Evolutionary conservation across 176 grass and related monocot genomes (phyloP), one percentile per base, ranked within the genome.

Genomic region (Triticum timopheevii): DNA sequence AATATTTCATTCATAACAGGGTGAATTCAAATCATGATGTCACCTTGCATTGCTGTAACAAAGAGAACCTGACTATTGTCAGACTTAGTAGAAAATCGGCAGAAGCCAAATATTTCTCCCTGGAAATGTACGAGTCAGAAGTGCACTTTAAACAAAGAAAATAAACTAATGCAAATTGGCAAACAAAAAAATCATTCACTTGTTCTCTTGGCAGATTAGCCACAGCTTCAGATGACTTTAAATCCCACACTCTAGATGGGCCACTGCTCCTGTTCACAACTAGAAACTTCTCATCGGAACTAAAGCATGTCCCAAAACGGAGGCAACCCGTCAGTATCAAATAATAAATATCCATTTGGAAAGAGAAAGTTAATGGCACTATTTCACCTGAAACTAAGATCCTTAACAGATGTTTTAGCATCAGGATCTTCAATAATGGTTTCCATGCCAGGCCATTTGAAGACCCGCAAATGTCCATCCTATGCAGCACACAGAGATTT

Each of bases 51-150:
- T 59, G 89, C 92, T 47, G 90, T 90, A 67, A 96, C 42, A 78
- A 90, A 99, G 47, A 96, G 89, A 33, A 93, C 38, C 45, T 86
- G 89, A 23, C 83, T 85, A 89, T 58, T 79, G 67, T 80, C 90
- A 23, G 63, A 34, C 59, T 64, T 90, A 36, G 12, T 79, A 49
- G 68, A 99, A 84, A 99, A 96, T 67, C 92, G 91, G 79, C 94
- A 99, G 89, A 93, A 99, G 52, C 90, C 74, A 78, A 99, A 99
- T 88, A 91, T 88, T 91, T 99, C 97, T 65, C 94, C 97, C 97
- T 99, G 90, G 13, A 93, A 90, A 69, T 16, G n/a, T 49, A 84
- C 10, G 44, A 68, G 81, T 90, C 12, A 88, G 33, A 88, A 65
- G 61, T 76, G 44, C 64, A 80, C 36, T 28, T 75, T 52, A 78